Base-by-base conservation (phyloP, 2,329 filamentous ascomycete species). In the Chaetomium sp. region DNA sequence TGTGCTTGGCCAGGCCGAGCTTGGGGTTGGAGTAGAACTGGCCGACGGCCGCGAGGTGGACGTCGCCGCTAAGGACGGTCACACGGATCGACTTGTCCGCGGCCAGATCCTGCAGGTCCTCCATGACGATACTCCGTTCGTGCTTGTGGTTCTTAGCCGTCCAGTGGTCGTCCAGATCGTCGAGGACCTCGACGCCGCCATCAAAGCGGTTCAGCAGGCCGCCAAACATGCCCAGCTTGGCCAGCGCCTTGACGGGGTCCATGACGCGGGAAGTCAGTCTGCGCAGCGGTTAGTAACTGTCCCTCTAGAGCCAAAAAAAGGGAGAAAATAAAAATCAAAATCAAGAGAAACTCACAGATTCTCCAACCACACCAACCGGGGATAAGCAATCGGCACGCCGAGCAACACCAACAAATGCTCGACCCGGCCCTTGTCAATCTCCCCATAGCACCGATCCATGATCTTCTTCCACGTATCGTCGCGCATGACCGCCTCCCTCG, bases 121-220 rank as follows among this genome's bases (percentile, higher is more conserved):
- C 88, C 42, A 99, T 83, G 59, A 97, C 79, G 70, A 89, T 87
- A 59, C 86, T 89, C 50, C 94, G 84, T 72, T 99, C 94, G 33
- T 84, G 79, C 69, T 97, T 99, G 74, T 97, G 91, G 67, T 91
- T 89, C 68, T 90, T 95, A 40, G 92, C 89, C 0, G 92, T 96
- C 94, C 94, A 99, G 68, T 99, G 92, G 70, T 97, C 94, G 68
- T 96, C 92, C 8, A 96, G 74, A 65, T 95, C 91, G 67, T 96
- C 91, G 34, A 95, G 76, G 11, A 97, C 88, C 70, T 97, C 94
- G 5, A 94, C 88, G 14, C 90, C 90, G 27, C 90, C 91, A 66
- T 96, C 91, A 64, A 96, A 91, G 62, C 88, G 88, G 73, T 96
- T 96, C 41, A 95, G 77, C 44, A 95, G 83, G 57, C 81, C 81